phyloP scores from a whole-genome alignment of 1,284 basidiomycete species.

The Pholiota adiposa region DNA sequence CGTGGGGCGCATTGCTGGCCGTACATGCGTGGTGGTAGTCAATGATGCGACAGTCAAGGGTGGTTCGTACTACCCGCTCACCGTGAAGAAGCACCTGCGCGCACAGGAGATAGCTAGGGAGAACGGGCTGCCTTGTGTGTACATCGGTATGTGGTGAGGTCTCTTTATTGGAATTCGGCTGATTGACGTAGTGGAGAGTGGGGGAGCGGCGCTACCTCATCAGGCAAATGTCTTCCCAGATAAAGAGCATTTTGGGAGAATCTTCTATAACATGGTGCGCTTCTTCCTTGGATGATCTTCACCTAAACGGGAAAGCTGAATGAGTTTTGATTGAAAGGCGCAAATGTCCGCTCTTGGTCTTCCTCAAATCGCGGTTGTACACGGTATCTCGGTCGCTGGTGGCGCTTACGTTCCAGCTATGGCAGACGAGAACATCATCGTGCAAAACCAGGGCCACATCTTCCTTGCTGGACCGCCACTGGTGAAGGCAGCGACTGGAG shows the following conservation, averaged over 20 bases:
- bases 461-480: conserved; percentile 96
- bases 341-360: conserved; percentile 91
- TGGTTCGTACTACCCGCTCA: conserved; percentile 92
- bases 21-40: conserved; percentile 88
- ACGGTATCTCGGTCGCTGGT: conserved; percentile 93
- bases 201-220: conserved; percentile 90
- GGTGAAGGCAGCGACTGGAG: conserved; percentile 94
- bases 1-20: conserved; percentile 79
- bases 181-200: conserved; percentile 77
- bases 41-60: conserved; percentile 96
- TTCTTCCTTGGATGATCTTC: not conserved
- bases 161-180: not conserved
- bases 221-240: conserved; percentile 94
- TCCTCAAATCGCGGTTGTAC: conserved; percentile 91
- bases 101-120: conserved; percentile 94
- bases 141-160: conserved; percentile 69
- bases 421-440: conserved; percentile 96
- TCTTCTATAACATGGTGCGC: conserved; percentile 95
- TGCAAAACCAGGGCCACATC: conserved; percentile 91
- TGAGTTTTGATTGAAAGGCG: conserved; percentile 49
- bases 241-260: conserved; percentile 92
- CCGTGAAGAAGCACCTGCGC: conserved; percentile 94
- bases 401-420: conserved; percentile 96
- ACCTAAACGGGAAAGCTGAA: not conserved
- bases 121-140: conserved; percentile 90